Base-by-base conservation (phyloP, 805 yeast genomes). In the Brettanomyces naardenensis region DNA sequence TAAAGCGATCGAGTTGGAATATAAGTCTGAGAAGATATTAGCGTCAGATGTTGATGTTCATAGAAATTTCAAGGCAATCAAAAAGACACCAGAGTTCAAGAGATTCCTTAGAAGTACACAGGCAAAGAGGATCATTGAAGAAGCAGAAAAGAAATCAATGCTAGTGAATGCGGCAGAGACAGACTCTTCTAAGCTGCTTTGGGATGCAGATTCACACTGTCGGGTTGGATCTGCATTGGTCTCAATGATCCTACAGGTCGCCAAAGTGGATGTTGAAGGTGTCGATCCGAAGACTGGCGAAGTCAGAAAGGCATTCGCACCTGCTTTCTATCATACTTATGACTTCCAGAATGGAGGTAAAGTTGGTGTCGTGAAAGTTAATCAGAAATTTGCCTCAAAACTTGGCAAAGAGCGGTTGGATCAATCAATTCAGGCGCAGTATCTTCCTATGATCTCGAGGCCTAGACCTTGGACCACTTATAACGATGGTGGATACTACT, bases 241-340 rank as follows among this genome's bases (percentile, higher is more conserved):
- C 10, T 76, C 95, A 3, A 65, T 82, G 47, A 60, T 92, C 39
- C 67, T 90, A 51, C 83, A 84, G 47, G 86, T 82, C 19, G 95
- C 97, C 3, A 82, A 77, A 49, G 81, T 90, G 10, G 71, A 77
- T 19, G 95, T 89, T 3, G 66, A 69, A 27, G 96, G 89, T 33
- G 68, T 62, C 1, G 96, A 90, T 54, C 97, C 97, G 2, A 67
- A 75, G 2, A 80, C 95, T 0, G 81, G 83, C 9, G 61, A 75
- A 37, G 56, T 56, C 1, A 80, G 84, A n/a, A 60, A 61, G 23
- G 94, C 89, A 17, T 65, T 71, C 28, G 90, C 88, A 6, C 95
- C 97, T 2, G 97, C 97, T 1, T 83, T 92, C 51, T 79, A 78
- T 43, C 97, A 92, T 53, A 74, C 87, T 4, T 89, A 85, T 58